Percentiles rank a stretch among this genome's conserved stretches.
Conservation (phyloP, 106 monocot species). For the Cymbidium sinense region DNA sequence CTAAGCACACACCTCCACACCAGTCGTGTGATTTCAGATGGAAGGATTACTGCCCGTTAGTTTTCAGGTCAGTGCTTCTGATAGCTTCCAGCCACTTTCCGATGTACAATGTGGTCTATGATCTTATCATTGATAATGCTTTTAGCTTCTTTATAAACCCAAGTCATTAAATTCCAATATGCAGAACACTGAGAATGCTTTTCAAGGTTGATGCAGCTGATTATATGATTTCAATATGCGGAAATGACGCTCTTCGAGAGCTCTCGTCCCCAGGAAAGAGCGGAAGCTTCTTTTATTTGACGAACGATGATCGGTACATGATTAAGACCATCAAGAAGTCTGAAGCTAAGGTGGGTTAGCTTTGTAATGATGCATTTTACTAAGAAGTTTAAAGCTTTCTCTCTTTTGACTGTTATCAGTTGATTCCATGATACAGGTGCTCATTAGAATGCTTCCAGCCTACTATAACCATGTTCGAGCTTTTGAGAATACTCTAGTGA, state of each 20-base stretch:
- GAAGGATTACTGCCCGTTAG: slow-evolving; percentile 81
- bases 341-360: slow-evolving; percentile 53
- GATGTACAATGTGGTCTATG: not conserved
- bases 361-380: not conserved
- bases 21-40: slow-evolving; percentile 75
- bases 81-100: not conserved
- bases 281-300: slow-evolving; percentile 71
- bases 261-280: slow-evolving; percentile 76
- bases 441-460: slow-evolving; percentile 65
- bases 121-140: not conserved
- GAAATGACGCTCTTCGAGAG: slow-evolving; percentile 63
- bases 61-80: slow-evolving; percentile 45
- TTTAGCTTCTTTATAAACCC: not conserved
- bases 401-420: not conserved
- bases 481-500: slow-evolving; percentile 55
- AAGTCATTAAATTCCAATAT: not conserved
- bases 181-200: slow-evolving; percentile 55
- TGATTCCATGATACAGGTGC: slow-evolving; percentile 31
- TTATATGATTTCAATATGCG: slow-evolving; percentile 72
- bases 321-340: slow-evolving; percentile 70
- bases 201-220: slow-evolving; percentile 73
- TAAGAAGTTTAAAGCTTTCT: not conserved
- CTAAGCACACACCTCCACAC: slow-evolving; percentile 73
- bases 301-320: slow-evolving; percentile 66
- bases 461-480: slow-evolving; percentile 73